These are phyloP conservation scores for Zizania latifolia DNA, from an alignment of 176 grass and related monocot genomes.

Conservation along the genomic window DNA sequence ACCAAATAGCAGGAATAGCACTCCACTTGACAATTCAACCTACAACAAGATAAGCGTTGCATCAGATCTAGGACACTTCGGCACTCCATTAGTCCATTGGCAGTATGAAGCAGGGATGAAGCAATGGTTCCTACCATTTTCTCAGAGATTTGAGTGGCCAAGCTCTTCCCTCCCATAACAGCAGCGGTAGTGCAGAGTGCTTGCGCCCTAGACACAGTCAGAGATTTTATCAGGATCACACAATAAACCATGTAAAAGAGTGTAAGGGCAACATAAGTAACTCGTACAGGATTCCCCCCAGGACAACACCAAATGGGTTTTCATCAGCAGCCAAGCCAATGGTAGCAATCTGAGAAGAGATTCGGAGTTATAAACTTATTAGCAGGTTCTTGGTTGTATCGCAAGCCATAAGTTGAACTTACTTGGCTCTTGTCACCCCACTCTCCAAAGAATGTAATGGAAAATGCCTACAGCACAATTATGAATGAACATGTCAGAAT, in stretches of 20 bases:
- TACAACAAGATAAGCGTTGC: background rate
- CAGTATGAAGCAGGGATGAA: background rate
- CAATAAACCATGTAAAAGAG: background rate
- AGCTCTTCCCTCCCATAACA: conserved; percentile 88
- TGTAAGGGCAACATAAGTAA: background rate
- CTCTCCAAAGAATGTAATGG: conserved; percentile 96
- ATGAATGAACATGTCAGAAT: conserved; percentile 17
- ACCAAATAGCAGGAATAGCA: conserved; percentile 75
- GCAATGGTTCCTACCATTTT: conserved; percentile 55
- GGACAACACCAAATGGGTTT: conserved; percentile 89
- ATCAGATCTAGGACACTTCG: background rate
- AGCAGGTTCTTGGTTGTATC: background rate
- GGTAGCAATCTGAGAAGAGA: conserved; percentile 72
- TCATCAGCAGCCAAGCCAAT: conserved; percentile 93
- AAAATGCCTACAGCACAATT: conserved; percentile 72
- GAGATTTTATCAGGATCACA: conserved; percentile 2
- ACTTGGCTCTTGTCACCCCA: conserved; percentile 99
- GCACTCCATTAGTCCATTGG: background rate
- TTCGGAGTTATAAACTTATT: background rate
- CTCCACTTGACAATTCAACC: conserved; percentile 76
- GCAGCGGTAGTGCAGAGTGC: conserved; percentile 95
- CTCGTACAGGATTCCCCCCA: conserved; percentile 81
- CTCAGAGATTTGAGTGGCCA: conserved; percentile 97
- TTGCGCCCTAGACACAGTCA: conserved; percentile 52
- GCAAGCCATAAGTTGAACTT: conserved; percentile 16